These are phyloP conservation scores for Carpinus fangiana DNA, from an alignment of 306 rosid species.

Conservation along the genomic window DNA sequence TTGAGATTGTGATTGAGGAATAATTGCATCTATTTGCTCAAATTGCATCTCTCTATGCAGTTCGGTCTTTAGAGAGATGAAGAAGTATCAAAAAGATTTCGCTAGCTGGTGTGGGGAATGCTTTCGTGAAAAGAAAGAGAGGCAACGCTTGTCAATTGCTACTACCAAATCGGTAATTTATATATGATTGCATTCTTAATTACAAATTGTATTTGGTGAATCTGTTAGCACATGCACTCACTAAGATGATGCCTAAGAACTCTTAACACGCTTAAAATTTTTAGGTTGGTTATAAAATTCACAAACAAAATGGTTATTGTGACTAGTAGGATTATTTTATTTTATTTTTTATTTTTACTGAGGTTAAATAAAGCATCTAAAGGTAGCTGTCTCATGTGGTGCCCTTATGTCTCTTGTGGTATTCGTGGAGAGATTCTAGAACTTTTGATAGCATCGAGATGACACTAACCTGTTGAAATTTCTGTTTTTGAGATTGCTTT, in stretches of 20 bases:
- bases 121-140: slow-evolving; percentile 45
- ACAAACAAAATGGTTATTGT: not conserved
- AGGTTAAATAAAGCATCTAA: not conserved
- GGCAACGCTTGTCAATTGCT: slow-evolving; percentile 46
- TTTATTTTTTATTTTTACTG: not conserved
- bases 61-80: slow-evolving; percentile 61
- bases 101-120: slow-evolving; percentile 65
- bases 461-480: not conserved
- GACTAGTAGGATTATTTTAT: not conserved
- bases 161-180: slow-evolving; percentile 42
- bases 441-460: not conserved
- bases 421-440: not conserved
- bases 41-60: slow-evolving; percentile 33
- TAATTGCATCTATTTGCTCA: not conserved
- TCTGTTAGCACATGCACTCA: slow-evolving; percentile 4
- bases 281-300: not conserved
- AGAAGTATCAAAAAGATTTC: slow-evolving; percentile 52
- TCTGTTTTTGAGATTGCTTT: not conserved
- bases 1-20: not conserved
- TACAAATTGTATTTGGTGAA: slow-evolving; percentile 10
- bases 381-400: not conserved
- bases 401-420: not conserved
- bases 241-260: not conserved
- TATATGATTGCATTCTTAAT: slow-evolving; percentile 13
- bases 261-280: not conserved